A percentile compares a stretch with the other conserved stretches of the same genome.
Conservation (phyloP, 495 filamentous ascomycete species). For the Penicillium bovifimosum region DNA sequence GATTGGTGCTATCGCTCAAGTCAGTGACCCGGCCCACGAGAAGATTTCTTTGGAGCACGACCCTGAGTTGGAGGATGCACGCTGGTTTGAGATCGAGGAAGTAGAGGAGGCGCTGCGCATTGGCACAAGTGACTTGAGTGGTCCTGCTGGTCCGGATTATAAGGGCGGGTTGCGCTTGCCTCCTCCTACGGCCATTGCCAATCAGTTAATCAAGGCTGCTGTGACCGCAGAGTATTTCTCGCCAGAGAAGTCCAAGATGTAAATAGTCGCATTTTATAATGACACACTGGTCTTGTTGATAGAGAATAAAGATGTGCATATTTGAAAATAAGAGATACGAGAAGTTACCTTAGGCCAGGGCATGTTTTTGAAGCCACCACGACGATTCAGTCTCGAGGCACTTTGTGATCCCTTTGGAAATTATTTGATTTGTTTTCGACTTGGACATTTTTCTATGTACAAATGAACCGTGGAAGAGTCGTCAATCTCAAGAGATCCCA, state of each 20-base stretch:
- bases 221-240: conserved; percentile 44
- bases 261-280: neutral
- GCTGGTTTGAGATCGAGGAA: conserved; percentile 65
- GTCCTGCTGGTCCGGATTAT: conserved; percentile 57
- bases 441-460: neutral
- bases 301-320: neutral
- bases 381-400: too few relatives aligned
- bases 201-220: conserved; percentile 57
- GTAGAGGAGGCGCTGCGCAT: conserved; percentile 55
- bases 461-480: neutral
- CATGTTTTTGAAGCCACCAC: too few relatives aligned
- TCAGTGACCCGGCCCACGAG: conserved; percentile 70
- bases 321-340: neutral
- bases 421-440: neutral
- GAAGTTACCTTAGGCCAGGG: neutral
- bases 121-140: conserved; percentile 62
- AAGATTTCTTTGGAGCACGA: conserved; percentile 78
- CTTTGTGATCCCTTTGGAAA: neutral
- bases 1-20: conserved; percentile 88
- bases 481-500: neutral
- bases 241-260: conserved; percentile 36
- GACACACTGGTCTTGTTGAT: neutral
- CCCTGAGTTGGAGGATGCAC: conserved; percentile 82
- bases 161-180: conserved; percentile 67
- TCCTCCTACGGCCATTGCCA: conserved; percentile 72